A percentile compares a stretch with the other conserved stretches of the same genome.
Evolutionary conservation across 257 asterid genomes (phyloP).

Genomic region (Hygrophila difformis): DNA sequence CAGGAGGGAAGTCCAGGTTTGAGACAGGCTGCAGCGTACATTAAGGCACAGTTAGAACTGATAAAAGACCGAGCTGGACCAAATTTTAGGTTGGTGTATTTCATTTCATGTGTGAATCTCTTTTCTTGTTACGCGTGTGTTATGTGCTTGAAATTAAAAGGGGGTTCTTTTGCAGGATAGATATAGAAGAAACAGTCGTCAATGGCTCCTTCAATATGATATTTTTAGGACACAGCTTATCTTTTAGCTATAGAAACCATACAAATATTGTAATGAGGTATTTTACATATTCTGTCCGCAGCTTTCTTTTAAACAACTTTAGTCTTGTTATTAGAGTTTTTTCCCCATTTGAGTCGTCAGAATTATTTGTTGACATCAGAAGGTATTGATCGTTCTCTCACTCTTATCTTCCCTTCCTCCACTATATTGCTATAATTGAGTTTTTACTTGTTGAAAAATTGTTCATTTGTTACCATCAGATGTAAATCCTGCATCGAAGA

Average conservation of each 20-base stretch:
- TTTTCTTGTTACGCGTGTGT: neutral
- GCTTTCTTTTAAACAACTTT: neutral
- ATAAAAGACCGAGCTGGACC: constrained; percentile 77
- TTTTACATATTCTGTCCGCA: constrained; percentile 4
- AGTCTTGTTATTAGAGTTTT: constrained; percentile 3
- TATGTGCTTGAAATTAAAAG: constrained; percentile 5
- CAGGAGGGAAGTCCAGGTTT: constrained; percentile 90
- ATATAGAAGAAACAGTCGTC: constrained; percentile 78
- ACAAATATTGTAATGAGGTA: constrained; percentile 88
- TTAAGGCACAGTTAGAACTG: constrained; percentile 60
- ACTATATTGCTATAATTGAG: neutral
- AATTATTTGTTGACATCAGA: constrained; percentile 1
- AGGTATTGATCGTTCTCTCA: constrained; percentile 8
- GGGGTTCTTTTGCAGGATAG: constrained; percentile 58
- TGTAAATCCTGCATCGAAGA: too few species aligned
- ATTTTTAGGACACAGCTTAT: constrained; percentile 70
- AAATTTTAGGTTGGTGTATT: constrained; percentile 46
- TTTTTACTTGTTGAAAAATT: constrained; percentile 5
- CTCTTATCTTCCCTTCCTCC: constrained; percentile 10
- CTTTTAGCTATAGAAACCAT: constrained; percentile 73
- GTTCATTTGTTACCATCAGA: neutral
- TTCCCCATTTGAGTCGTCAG: neutral
- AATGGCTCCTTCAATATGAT: constrained; percentile 86
- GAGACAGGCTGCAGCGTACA: constrained; percentile 71
- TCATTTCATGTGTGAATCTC: neutral